Evolutionary conservation across 148 eudicot species (phyloP).

Genomic region (Chenopodium album): DNA sequence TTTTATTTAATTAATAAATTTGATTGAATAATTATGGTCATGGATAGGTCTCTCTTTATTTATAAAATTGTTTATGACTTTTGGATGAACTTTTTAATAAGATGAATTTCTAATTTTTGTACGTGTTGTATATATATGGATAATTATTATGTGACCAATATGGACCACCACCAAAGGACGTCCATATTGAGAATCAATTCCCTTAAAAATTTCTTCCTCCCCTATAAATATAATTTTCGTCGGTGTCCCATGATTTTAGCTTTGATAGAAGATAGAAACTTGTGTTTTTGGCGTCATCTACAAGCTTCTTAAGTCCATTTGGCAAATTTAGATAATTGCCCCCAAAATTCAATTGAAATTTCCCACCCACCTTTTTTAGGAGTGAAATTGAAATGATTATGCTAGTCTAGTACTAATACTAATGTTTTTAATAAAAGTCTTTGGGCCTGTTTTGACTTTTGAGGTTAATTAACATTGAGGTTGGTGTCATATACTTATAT

Average conservation of each 20-base stretch:
- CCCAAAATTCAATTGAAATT: neutral
- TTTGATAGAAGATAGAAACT: neutral
- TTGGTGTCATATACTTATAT: no score
- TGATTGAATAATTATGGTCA: no score
- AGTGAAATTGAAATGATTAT: neutral
- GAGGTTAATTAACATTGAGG: no score
- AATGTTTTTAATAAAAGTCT: no score
- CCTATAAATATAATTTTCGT: neutral
- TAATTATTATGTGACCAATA: neutral
- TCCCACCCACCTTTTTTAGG: neutral
- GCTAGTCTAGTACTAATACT: no score
- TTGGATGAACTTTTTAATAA: no score
- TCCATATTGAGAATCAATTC: neutral
- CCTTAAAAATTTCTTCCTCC: neutral
- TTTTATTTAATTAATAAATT: no score
- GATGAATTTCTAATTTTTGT: neutral
- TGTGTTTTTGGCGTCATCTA: neutral
- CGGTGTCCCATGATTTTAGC: neutral
- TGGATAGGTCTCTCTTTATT: neutral
- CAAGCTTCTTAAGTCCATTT: neutral
- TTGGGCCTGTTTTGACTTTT: no score
- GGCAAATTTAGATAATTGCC: neutral
- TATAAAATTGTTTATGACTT: no score
- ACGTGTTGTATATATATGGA: neutral
- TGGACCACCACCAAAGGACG: slow-evolving; percentile 5